Base-by-base conservation (phyloP, 169 alveolate genomes). In the Babesia microti region DNA sequence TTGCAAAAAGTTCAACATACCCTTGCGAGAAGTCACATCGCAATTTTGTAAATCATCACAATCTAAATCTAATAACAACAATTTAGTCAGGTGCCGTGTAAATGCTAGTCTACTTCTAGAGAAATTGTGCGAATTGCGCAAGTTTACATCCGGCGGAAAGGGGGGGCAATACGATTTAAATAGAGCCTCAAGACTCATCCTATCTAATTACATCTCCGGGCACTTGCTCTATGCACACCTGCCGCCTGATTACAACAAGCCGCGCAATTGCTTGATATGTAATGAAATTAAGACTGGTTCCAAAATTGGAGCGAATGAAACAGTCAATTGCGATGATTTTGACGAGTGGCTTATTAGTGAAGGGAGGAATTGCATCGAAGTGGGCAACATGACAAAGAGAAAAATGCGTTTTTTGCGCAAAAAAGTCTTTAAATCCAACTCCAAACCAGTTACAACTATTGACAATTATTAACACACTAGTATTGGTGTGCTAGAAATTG, bases 91-190 rank as follows among this genome's bases (percentile, higher is more conserved):
- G n/a, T n/a, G n/a, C n/a, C 18, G 73, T 75, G 12, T 9, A 44
- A 21, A 12, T 24, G 5, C n/a, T n/a, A n/a, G n/a, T n/a, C n/a
- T n/a, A n/a, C 67, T 90, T 55, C 72, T 83, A 49, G 54, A 78
- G 74, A 40, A 82, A 74, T 21, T 87, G 22, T 85, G 92, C 29
- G 36, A 67, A 32, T 46, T 63, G 46, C 68, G 94, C 32, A 81
- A 68, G 40, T 78, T 76, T 54, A 47, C 51, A 9, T 78, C 90
- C 0, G 93, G 91, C 11, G 94, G 94, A 3, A 82, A 75, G 29
- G 96, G 97, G 19, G 98, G 96, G 15, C 78, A 87, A 28, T 89
- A 95, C 11, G 97, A 95, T 61, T 84, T 90, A 66, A 88, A 88
- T 3, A 78, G 91, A 55, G 95, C 97, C 23, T 93, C 97, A 0